A percentile compares a stretch with the other conserved stretches of the same genome.
phyloP scores from a whole-genome alignment of 2,329 filamentous ascomycete genomes.

The Fusarium irregulare region DNA sequence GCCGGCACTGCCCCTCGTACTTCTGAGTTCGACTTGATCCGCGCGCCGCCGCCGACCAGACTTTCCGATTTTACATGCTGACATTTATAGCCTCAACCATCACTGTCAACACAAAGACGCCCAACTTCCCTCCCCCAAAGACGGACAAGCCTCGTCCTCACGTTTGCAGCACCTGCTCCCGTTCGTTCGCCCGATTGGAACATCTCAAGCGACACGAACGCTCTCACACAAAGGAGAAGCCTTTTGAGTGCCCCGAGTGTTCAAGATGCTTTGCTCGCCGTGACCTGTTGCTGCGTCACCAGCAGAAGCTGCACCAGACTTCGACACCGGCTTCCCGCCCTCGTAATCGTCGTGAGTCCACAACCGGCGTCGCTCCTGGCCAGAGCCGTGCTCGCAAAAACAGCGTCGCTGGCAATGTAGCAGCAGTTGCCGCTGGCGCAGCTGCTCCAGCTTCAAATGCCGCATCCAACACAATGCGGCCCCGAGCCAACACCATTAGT shows the following conservation, averaged over 20 bases:
- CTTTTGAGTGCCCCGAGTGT: constrained; percentile 96
- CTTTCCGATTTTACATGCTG: constrained; percentile 45
- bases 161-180: constrained; percentile 88
- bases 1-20: constrained; percentile 51
- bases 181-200: constrained; percentile 94
- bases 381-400: constrained; percentile 88
- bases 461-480: constrained; percentile 75
- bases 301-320: constrained; percentile 98
- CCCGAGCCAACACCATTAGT: constrained; percentile 94
- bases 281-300: constrained; percentile 90
- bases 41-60: constrained; percentile 33
- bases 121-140: constrained; percentile 81
- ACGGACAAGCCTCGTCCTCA: constrained; percentile 98
- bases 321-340: constrained; percentile 88
- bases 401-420: constrained; percentile 75
- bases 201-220: constrained; percentile 97
- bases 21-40: constrained; percentile 41
- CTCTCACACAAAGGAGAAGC: constrained; percentile 99
- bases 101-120: constrained; percentile 61
- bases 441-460: constrained; percentile 57
- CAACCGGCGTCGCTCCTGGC: constrained; percentile 74
- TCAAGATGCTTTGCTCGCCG: constrained; percentile 93
- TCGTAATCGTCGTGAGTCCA: constrained; percentile 90
- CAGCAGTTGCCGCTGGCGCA: constrained; percentile 57
- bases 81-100: constrained; percentile 60